A percentile compares a stretch with the other conserved stretches of the same genome.
phyloP scores from a whole-genome alignment of 2,329 filamentous ascomycete genomes.

The Dothistroma septosporum region DNA sequence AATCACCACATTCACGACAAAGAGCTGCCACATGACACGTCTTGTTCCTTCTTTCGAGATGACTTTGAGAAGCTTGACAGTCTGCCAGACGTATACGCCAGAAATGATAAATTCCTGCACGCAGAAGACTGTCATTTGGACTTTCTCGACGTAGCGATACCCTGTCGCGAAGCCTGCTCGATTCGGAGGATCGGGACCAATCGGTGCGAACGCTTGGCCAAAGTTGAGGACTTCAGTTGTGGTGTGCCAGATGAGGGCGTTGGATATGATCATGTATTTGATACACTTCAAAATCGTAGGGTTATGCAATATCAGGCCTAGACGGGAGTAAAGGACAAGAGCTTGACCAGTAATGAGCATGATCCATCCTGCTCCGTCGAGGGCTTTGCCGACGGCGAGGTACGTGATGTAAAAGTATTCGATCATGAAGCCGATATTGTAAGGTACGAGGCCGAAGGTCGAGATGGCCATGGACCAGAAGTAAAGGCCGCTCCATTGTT shows the following conservation, averaged over 20 bases:
- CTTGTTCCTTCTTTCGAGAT: background rate
- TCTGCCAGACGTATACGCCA: constrained; percentile 1
- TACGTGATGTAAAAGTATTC: background rate
- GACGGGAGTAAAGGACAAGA: constrained; percentile 2
- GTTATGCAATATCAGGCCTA: background rate
- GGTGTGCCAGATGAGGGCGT: constrained; percentile 1
- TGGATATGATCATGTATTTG: constrained; percentile 1
- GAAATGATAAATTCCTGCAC: constrained; percentile 3
- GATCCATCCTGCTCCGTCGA: background rate
- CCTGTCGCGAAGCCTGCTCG: background rate
- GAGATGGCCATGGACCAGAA: background rate
- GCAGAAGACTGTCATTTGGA: background rate
- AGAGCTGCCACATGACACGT: background rate
- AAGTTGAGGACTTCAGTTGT: constrained; percentile 2
- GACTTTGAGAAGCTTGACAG: background rate
- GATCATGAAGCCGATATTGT: constrained; percentile 3
- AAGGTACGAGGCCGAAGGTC: background rate
- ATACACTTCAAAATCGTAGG: background rate
- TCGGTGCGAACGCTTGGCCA: background rate
- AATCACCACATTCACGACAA: background rate
- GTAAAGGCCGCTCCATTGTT: background rate
- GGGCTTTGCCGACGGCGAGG: background rate
- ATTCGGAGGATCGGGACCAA: background rate
- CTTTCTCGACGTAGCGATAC: background rate
- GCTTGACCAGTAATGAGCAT: constrained; percentile 2